phyloP scores from a whole-genome alignment of 176 grass and related monocot species.

The Areca catechu region DNA sequence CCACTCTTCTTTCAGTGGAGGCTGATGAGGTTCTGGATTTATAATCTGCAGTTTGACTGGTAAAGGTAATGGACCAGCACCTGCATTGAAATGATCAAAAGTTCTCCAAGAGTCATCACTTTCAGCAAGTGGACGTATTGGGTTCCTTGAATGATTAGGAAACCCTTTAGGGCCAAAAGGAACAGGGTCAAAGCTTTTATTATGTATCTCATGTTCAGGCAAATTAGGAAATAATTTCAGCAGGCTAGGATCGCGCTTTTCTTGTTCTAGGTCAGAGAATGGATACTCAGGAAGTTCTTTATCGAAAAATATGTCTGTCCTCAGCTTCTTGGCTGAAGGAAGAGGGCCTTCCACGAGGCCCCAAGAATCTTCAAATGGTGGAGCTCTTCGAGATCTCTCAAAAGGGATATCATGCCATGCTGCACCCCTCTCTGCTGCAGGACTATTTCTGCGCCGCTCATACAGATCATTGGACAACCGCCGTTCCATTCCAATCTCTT shows the following conservation, averaged over 20 bases:
- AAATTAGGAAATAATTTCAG: slow-evolving; percentile 33
- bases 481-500: slow-evolving; percentile 33
- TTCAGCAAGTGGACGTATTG: slow-evolving; percentile 26
- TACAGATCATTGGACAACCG: slow-evolving; percentile 40
- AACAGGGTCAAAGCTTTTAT: slow-evolving; percentile 18
- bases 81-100: slow-evolving; percentile 32
- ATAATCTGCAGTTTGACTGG: slow-evolving; percentile 31
- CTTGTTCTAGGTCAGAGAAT: slow-evolving; percentile 57
- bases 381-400: slow-evolving; percentile 31
- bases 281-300: slow-evolving; percentile 82
- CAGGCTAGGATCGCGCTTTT: slow-evolving; percentile 28
- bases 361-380: slow-evolving; percentile 45
- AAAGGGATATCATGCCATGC: slow-evolving; percentile 42
- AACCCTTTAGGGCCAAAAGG: slow-evolving; percentile 24
- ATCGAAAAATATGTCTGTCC: slow-evolving; percentile 34
- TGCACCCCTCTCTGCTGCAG: slow-evolving; percentile 27
- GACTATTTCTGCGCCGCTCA: slow-evolving; percentile 36
- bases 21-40: slow-evolving; percentile 37
- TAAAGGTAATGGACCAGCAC: slow-evolving; percentile 20
- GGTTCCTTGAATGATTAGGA: slow-evolving; percentile 37
- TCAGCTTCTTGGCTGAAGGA: slow-evolving; percentile 52
- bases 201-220: slow-evolving; percentile 27
- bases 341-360: slow-evolving; percentile 30
- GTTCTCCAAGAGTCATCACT: slow-evolving; percentile 35
- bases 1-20: slow-evolving; percentile 63